Evolutionary conservation across 202 grass and related monocot genomes (phyloP), one percentile per base, ranked within the genome.

Genomic region (Schoenoplectus triqueter): DNA sequence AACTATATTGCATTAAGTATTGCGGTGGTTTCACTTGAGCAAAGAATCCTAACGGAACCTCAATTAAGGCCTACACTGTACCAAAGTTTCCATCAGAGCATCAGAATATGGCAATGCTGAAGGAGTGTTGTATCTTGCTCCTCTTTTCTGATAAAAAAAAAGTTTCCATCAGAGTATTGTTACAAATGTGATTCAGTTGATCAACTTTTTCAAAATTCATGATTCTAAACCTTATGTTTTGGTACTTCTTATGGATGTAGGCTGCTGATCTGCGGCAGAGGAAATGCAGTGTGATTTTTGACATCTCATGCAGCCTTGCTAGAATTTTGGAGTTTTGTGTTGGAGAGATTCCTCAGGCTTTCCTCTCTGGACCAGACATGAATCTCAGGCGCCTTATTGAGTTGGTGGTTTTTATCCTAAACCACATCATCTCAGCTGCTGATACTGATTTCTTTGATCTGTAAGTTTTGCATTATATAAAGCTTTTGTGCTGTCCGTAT

Each of bases 261-360:
- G 80, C 87, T 89, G 94, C 81, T 78, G 91, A 97, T 56, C 78
- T 91, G 80, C 88, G 89, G 69, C 94, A 97, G 88, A 92, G 91
- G 66, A 97, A 92, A 85, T 97, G 91, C 89, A 87, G 94, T 79
- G 91, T 93, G 42, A 90, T 97, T 75, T 97, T 93, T 92, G 91
- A 97, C 61, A 88, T 97, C 84, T 92, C 94, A 71, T 97, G 94
- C 60, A 90, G 81, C 85, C 91, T 97, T 54, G 88, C 91, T 22
- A 87, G 90, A 85, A 89, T 97, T 51, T 83, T 97, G 80, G 94
- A 97, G 74, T 97, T 97, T 55, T 93, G 86, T 84, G 91, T 90
- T 13, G 70, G 89, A 67, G 91, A 97, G 83, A 92, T 97, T 65
- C 91, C 91, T 59, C 77, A 74, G 82, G 94, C 91, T 20, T 97